Evolutionary conservation across 176 grass and related monocot genomes (phyloP), one percentile per base, ranked within the genome.

Genomic region (Avena atlantica): DNA sequence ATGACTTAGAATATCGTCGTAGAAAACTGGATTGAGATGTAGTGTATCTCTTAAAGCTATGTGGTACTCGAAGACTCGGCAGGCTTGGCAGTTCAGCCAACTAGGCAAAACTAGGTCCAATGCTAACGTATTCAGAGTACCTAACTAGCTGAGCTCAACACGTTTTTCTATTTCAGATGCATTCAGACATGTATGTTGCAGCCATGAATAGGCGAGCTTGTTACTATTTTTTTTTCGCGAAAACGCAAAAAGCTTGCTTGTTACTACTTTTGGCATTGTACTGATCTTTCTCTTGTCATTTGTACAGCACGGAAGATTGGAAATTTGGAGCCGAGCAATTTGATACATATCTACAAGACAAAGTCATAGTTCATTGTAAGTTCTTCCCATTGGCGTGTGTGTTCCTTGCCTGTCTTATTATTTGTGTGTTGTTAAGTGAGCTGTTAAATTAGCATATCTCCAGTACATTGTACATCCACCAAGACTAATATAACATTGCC

Each of bases 331-430:
- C 93, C 40, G 88, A 93, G 74, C 91, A 94, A 78, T 95, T 95
- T 80, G 81, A 88, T 53, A 91, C 58, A 53, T 84, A 78, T 84
- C 88, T 98, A 76, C 77, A 84, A 12, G 93, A 87, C 27, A 95
- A 89, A 93, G 86, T 98, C 58, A 87, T 98, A 66, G 93, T 95
- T 88, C 96, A 98, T 89, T 89, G 96, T 98, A 94, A 95, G 93
- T 70, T 70, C 69, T 86, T 31, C 36, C 40, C 70, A 24, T 23
- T 69, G 40, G 15, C n/a, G 1, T 60, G 4, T 0, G 3, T 89
- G 51, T 20, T 79, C 8, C 11, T 70, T 29, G 27, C 52, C 75
- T 70, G 6, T 73, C 27, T 57, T 47, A 49, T 36, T 61, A 49
- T 36, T 61, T 56, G 23, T 19, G 48, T 78, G 4, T 68, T 5